phyloP scores from a whole-genome alignment of 768 basidiomycete genomes.

The Chlorophyllum brunneum region DNA sequence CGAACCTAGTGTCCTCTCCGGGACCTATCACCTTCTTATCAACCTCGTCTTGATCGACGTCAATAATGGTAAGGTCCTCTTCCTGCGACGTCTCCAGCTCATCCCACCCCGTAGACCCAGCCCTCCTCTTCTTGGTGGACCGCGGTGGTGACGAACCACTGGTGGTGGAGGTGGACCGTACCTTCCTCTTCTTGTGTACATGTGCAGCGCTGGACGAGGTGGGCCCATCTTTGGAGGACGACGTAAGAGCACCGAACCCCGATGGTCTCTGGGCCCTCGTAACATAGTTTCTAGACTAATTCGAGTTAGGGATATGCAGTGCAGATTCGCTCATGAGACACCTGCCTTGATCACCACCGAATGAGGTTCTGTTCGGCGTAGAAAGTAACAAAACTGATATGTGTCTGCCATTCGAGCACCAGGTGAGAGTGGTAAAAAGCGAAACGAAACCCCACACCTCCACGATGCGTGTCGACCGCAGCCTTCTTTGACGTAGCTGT shows the following conservation, averaged over 20 bases:
- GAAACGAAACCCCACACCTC: constrained; percentile 48
- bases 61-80: not conserved
- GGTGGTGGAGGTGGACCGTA: not conserved
- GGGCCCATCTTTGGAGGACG: not conserved
- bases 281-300: constrained; percentile 39
- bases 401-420: constrained; percentile 56
- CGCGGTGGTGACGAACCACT: not conserved
- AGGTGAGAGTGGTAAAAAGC: constrained; percentile 1
- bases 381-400: constrained; percentile 91
- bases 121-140: constrained; percentile 18
- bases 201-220: not conserved
- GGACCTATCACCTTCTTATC: not conserved
- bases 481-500: constrained; percentile 54
- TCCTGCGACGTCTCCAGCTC: not conserved
- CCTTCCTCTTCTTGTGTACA: constrained; percentile 3
- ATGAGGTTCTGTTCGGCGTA: constrained; percentile 79
- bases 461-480: constrained; percentile 79
- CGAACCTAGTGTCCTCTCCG: constrained; percentile 19
- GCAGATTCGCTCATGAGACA: not conserved
- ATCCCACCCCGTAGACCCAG: not conserved
- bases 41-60: constrained; percentile 17
- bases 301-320: not conserved
- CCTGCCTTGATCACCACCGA: constrained; percentile 78
- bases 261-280: constrained; percentile 19
- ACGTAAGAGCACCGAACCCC: not conserved